Evolutionary conservation across 495 filamentous ascomycete species (phyloP), one percentile per base, ranked within the genome.

Genomic region (Extremus antarcticus): DNA sequence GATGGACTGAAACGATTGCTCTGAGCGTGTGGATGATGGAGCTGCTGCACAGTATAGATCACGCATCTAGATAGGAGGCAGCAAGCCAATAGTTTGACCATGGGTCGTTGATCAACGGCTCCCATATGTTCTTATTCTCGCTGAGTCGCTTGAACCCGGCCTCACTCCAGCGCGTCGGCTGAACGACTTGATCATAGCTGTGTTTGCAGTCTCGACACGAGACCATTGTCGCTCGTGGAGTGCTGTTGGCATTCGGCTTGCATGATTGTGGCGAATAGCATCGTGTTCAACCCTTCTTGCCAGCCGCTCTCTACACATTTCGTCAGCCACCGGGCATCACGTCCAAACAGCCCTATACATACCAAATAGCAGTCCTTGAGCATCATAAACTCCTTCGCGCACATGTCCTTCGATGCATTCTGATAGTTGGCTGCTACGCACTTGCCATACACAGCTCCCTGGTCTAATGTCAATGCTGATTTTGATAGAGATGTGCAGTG

Each of bases 341-440:
- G n/a, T n/a, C n/a, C n/a, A n/a, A n/a, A n/a, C n/a, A n/a, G n/a
- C n/a, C n/a, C n/a, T n/a, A 25, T 20, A 2, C 81, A 67, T 76
- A 96, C 90, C 62, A 92, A 58, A 63, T 86, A 90, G 68, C 92
- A 99, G 57, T 96, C 76, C 69, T 95, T 95, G 48, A 97, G 68
- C 59, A 70, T 80, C 68, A 94, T 70, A 56, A 99, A 97, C 65
- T 96, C 88, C 48, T 79, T 81, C 1, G 76, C 74, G 64, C 92
- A 99, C 74, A 91, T 89, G 67, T 96, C 88, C 61, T 94, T 94
- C 59, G 90, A 78, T 3, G 96, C 81, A 21, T 87, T 81, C 64
- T 90, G 90, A 70, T 94, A 97, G 66, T 99, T 91, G 9, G 80
- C 80, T 32, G 92, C 75, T 54, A 99, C 80, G 67, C 92, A 99